Evolutionary conservation across 768 basidiomycete genomes (phyloP).

Genomic region (Pleurotus cornucopiae): DNA sequence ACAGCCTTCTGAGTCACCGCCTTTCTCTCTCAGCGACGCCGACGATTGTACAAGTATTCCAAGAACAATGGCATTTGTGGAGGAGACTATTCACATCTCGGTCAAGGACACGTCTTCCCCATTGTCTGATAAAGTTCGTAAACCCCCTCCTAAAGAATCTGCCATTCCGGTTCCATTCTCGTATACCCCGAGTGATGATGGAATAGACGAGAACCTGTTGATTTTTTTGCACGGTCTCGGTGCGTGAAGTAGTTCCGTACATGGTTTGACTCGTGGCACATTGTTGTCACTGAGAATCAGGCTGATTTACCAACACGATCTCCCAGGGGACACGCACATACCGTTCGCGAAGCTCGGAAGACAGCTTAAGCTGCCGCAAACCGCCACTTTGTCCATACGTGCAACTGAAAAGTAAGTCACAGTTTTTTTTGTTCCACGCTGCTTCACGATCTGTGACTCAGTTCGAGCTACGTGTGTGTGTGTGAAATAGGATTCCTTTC

Average conservation of each 20-base stretch:
- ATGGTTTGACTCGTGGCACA: too few relatives aligned
- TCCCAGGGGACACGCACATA: slow-evolving; percentile 70
- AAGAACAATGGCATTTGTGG: neutral
- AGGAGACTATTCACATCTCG: neutral
- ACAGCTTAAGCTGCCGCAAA: slow-evolving; percentile 82
- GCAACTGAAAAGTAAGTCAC: slow-evolving; percentile 67
- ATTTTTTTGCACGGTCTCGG: slow-evolving; percentile 86
- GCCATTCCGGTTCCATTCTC: slow-evolving; percentile 53
- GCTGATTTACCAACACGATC: neutral
- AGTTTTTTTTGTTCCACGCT: neutral
- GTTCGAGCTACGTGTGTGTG: slow-evolving; percentile 16
- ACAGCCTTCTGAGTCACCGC: too few relatives aligned
- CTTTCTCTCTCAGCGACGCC: too few relatives aligned
- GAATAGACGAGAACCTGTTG: slow-evolving; percentile 81
- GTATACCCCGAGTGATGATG: slow-evolving; percentile 75
- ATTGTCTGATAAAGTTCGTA: neutral
- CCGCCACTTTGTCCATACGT: slow-evolving; percentile 75
- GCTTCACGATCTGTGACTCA: too few relatives aligned
- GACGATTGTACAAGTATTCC: neutral
- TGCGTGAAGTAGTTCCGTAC: slow-evolving; percentile 25
- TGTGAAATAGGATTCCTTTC: slow-evolving; percentile 48
- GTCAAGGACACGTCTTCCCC: slow-evolving; percentile 2
- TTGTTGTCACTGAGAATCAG: neutral
- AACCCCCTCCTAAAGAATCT: slow-evolving; percentile 37
- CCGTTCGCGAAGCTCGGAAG: slow-evolving; percentile 76